Conservation (phyloP, 352 stramenopile genomes). For the Aphanomyces stellatus region DNA sequence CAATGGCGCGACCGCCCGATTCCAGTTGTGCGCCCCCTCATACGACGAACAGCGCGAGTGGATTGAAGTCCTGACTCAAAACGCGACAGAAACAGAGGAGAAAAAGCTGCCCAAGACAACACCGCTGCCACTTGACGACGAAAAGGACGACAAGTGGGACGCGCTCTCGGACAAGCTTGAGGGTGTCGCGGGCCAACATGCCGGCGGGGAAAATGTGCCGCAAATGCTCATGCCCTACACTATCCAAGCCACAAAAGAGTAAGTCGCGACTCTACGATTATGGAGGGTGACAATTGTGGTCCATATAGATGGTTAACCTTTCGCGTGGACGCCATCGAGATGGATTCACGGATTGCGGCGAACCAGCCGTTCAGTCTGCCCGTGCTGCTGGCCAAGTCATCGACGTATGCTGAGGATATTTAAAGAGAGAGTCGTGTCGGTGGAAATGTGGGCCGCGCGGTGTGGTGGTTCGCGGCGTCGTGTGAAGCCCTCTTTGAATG, state of each 20-base stretch:
- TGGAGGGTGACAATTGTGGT: constrained; percentile 1
- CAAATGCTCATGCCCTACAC: constrained; percentile 69
- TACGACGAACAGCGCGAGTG: constrained; percentile 85
- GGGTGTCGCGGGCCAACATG: constrained; percentile 71
- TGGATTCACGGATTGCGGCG: constrained; percentile 71
- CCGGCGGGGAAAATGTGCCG: constrained; percentile 44
- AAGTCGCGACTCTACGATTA: constrained; percentile 24
- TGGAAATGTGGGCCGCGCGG: no score
- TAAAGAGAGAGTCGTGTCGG: constrained; percentile 21
- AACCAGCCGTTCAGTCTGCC: constrained; percentile 75
- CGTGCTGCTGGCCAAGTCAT: constrained; percentile 80
- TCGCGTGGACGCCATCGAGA: constrained; percentile 77
- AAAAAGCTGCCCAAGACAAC: constrained; percentile 31
- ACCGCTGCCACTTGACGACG: constrained; percentile 29
- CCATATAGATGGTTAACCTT: constrained; percentile 70
- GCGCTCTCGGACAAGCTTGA: constrained; percentile 68
- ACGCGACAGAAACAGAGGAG: constrained; percentile 70
- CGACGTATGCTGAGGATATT: constrained; percentile 77
- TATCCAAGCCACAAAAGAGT: constrained; percentile 82
- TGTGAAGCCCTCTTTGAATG: no score
- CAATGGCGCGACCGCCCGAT: constrained; percentile 64
- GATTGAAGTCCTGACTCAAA: constrained; percentile 82
- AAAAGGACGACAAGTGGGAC: constrained; percentile 63
- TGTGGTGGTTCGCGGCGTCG: no score
- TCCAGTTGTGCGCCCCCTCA: constrained; percentile 70